These are phyloP conservation scores for Przewalskia tangutica DNA, from an alignment of 257 asterid species.

Conservation along the genomic window DNA sequence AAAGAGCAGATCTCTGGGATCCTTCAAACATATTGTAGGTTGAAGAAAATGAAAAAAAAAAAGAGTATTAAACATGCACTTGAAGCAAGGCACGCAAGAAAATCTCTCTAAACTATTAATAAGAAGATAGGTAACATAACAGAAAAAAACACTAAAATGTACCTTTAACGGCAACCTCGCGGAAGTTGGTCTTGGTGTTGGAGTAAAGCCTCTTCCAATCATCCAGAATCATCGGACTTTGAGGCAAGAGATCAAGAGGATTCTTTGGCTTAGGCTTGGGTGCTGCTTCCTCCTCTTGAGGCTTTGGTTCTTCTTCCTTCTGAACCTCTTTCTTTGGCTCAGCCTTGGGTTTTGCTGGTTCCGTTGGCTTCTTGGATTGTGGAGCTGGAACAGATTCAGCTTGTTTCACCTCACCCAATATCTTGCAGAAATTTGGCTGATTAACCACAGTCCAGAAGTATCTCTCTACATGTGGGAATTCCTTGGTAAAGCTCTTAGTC, in stretches of 20 bases:
- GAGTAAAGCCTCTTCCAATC: conserved; percentile 99
- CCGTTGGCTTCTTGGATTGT: conserved; percentile 71
- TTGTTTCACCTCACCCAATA: conserved; percentile 58
- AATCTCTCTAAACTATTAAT: background rate
- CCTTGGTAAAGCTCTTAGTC: conserved; percentile 86
- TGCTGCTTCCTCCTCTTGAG: conserved; percentile 57
- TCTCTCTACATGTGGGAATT: conserved; percentile 88
- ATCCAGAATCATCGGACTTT: conserved; percentile 82
- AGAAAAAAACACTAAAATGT: background rate
- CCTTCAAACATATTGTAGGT: background rate
- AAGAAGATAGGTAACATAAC: too few relatives aligned
- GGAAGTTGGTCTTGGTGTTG: conserved; percentile 87
- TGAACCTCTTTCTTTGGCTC: conserved; percentile 51
- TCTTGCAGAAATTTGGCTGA: conserved; percentile 72
- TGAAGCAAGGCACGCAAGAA: background rate
- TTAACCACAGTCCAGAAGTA: conserved; percentile 81
- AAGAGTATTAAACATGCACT: background rate
- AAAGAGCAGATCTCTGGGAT: too few relatives aligned
- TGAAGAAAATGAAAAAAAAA: background rate
- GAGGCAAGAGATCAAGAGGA: conserved; percentile 91
- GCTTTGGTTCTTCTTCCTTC: conserved; percentile 42
- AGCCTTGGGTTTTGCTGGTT: conserved; percentile 59
- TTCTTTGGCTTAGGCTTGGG: conserved; percentile 94
- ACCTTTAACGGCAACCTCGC: conserved; percentile 94
- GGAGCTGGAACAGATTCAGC: conserved; percentile 53